Evolutionary conservation across 2,329 filamentous ascomycete genomes (phyloP).

Genomic region (Cladobotryum mycophilum): DNA sequence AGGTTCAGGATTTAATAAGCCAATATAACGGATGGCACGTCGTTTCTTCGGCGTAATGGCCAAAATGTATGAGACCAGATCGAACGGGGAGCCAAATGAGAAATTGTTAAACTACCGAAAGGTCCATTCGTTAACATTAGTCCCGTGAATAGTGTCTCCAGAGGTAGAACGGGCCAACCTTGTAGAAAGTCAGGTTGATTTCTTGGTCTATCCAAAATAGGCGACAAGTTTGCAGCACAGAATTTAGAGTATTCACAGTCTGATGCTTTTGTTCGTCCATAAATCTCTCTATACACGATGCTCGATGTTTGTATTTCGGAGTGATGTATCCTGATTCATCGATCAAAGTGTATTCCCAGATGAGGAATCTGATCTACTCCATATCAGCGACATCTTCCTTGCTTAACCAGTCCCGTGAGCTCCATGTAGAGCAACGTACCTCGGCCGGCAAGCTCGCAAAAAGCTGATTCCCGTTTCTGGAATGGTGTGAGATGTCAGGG

Average conservation of each 20-base stretch:
- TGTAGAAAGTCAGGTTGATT: background rate
- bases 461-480: background rate
- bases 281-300: background rate
- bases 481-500: too few species aligned
- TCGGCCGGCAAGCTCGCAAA: background rate
- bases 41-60: background rate
- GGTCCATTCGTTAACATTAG: background rate
- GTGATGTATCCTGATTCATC: background rate
- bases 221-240: background rate
- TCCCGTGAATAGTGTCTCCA: background rate
- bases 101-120: background rate
- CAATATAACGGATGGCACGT: background rate
- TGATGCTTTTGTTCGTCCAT: background rate
- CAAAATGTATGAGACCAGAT: background rate
- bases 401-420: background rate
- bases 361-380: background rate
- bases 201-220: background rate
- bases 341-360: background rate
- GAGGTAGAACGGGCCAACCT: background rate
- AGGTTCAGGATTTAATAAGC: too few species aligned
- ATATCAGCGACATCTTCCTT: background rate
- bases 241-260: background rate
- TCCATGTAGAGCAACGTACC: background rate
- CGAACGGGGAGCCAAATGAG: background rate
- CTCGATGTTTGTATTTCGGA: background rate